Conservation (phyloP, 805 yeast genomes). For the Blastobotrys americana region DNA sequence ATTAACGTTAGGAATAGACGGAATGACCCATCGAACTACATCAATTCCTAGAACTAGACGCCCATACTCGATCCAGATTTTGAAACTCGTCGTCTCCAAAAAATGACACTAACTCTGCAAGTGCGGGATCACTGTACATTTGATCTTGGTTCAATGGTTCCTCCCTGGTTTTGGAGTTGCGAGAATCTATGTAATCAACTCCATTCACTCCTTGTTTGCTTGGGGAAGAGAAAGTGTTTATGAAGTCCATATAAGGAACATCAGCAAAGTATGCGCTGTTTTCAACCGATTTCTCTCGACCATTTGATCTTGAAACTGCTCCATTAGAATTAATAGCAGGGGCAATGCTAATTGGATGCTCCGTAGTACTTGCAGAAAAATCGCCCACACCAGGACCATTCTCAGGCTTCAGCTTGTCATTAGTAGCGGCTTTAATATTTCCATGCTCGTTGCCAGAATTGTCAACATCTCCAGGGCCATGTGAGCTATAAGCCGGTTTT, state of each 20-base stretch:
- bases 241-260: conserved; percentile 1
- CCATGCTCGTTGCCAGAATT: too few relatives aligned
- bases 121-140: not conserved
- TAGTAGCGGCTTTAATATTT: too few relatives aligned
- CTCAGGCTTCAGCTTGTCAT: not conserved
- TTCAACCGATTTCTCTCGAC: too few relatives aligned
- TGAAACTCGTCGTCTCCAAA: not conserved
- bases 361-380: too few relatives aligned
- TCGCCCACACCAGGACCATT: not conserved
- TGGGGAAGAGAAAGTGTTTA: not conserved
- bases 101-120: conserved; percentile 2
- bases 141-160: not conserved
- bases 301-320: too few relatives aligned
- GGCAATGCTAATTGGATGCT: too few relatives aligned
- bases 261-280: not conserved
- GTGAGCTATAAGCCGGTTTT: conserved; percentile 1
- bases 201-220: not conserved
- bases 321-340: too few relatives aligned
- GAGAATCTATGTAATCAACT: not conserved
- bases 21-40: too few relatives aligned
- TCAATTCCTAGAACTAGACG: too few relatives aligned
- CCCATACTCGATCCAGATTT: conserved; percentile 3
- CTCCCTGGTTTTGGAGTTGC: not conserved
- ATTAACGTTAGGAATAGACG: too few relatives aligned
- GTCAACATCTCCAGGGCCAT: too few relatives aligned